Evolutionary conservation across 2,329 filamentous ascomycete species (phyloP), one percentile per base, ranked within the genome.

Genomic region (Paecilomyces niveus): DNA sequence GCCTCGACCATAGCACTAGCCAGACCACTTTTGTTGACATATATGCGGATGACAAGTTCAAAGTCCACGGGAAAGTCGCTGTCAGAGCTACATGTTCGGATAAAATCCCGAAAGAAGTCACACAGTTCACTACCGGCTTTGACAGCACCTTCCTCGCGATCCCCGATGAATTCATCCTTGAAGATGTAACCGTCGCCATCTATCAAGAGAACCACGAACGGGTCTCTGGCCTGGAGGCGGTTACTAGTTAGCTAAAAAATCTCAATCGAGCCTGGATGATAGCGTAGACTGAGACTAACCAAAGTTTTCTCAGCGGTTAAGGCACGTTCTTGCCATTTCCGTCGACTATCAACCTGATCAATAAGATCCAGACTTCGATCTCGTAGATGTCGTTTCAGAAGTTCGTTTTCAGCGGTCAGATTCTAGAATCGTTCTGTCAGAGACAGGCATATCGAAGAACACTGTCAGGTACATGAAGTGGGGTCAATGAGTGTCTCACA

Each of bases 161-260:
- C 71, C 29, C 66, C 63, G 55, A 81, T 67, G 7, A 80, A 68
- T 21, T 70, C 66, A 35, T 81, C 78, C 33, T 77, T 72, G 63
- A 83, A 80, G 18, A 76, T 64, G 60, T 84, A 84, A 54, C 80
- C 81, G 63, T 86, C 82, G 26, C 81, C 83, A 57, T 86, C 82
- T n/a, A 86, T 70, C 0, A 85, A 70, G 9, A 85, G 78, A 1
- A 85, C 73, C 2, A 81, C 81, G 61, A 84, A 85, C 0, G 81
- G 77, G 59, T 80, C 80, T 21, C 78, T 76, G n/a, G 55, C 24
- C 50, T 52, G 3, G 1, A 22, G 3, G 10, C 9, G 2, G 8
- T 29, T 9, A 29, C 3, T n/a, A 29, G 50, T 24, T 52, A 52
- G 26, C 9, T 13, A 1, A 5, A 6, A 2, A 15, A n/a, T 52